These are phyloP conservation scores for Cercospora brassicicola DNA, from an alignment of 2,329 filamentous ascomycete species.

Conservation along the genomic window DNA sequence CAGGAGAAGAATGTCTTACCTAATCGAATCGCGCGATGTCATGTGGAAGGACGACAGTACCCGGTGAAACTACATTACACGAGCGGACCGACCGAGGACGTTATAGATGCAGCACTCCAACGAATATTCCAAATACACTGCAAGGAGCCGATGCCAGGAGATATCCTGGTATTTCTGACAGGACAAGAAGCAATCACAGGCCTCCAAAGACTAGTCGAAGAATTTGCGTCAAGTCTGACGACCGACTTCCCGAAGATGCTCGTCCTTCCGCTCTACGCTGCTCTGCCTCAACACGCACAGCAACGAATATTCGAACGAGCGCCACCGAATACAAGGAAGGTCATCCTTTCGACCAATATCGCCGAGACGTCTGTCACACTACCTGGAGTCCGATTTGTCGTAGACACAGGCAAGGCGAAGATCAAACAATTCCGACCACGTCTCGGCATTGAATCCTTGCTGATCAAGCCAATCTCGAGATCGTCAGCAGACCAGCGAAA, in stretches of 20 bases:
- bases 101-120: constrained; percentile 78
- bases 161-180: constrained; percentile 87
- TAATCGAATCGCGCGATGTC: constrained; percentile 44
- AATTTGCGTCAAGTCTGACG: constrained; percentile 71
- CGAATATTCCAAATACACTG: constrained; percentile 83
- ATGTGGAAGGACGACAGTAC: constrained; percentile 83
- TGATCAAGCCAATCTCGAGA: constrained; percentile 87
- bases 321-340: constrained; percentile 74
- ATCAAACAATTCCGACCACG: constrained; percentile 84
- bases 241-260: constrained; percentile 49
- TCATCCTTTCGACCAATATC: constrained; percentile 93
- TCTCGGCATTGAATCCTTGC: constrained; percentile 83
- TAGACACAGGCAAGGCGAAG: constrained; percentile 93
- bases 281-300: constrained; percentile 81
- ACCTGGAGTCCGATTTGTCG: constrained; percentile 83
- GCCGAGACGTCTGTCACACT: constrained; percentile 98
- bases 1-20: constrained; percentile 2
- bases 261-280: constrained; percentile 82
- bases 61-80: constrained; percentile 79
- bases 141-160: constrained; percentile 81
- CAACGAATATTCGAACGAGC: constrained; percentile 80
- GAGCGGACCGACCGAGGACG: constrained; percentile 71
- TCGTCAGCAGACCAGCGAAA: constrained; percentile 90
- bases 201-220: constrained; percentile 75
- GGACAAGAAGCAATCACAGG: constrained; percentile 91